A percentile compares a stretch with the other conserved stretches of the same genome.
phyloP scores from a whole-genome alignment of 2,329 filamentous ascomycete genomes.

The Paramyrothecium sp. region DNA sequence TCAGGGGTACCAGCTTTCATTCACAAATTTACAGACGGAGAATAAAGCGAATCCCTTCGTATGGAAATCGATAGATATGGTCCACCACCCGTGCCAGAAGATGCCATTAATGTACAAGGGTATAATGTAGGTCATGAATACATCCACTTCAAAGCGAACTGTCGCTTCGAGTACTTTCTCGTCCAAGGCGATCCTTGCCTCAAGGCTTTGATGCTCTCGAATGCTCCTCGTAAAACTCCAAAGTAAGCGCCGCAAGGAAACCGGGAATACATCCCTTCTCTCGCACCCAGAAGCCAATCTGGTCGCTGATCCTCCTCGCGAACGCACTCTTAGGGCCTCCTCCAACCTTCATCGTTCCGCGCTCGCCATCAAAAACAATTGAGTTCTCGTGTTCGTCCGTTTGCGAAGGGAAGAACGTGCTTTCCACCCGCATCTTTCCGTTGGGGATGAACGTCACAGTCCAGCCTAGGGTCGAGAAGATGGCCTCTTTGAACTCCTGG shows the following conservation, averaged over 20 bases:
- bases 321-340: conserved; percentile 87
- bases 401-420: conserved; percentile 72
- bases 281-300: conserved; percentile 95
- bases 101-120: not conserved
- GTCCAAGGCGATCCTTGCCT: not conserved
- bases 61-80: not conserved
- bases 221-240: conserved; percentile 87
- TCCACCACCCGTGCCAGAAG: not conserved
- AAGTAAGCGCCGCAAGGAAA: conserved; percentile 83
- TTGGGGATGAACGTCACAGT: conserved; percentile 96
- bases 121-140: not conserved
- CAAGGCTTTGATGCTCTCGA: conserved; percentile 13
- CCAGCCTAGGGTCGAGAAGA: conserved; percentile 90
- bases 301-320: conserved; percentile 77
- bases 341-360: conserved; percentile 96
- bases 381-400: conserved; percentile 70
- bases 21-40: too few relatives aligned
- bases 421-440: conserved; percentile 89
- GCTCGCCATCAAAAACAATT: conserved; percentile 87
- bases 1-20: too few relatives aligned
- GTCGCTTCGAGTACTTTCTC: not conserved
- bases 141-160: not conserved
- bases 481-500: conserved; percentile 91
- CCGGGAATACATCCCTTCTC: conserved; percentile 92
- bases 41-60: not conserved